phyloP scores from a whole-genome alignment of 495 filamentous ascomycete genomes.

The Filosporella fistucella region DNA sequence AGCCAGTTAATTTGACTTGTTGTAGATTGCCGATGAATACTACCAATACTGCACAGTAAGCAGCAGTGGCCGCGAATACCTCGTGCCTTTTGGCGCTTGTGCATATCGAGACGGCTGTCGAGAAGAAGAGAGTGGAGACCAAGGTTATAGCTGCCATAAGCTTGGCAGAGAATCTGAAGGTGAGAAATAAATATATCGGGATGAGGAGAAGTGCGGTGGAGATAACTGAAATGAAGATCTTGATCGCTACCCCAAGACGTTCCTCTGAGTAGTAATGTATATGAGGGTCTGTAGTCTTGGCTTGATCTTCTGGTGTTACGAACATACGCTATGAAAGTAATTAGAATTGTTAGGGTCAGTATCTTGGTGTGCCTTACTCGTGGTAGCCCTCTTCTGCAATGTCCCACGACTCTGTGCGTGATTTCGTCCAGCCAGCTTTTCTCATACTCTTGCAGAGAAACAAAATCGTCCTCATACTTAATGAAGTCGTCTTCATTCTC shows the following conservation, averaged over 20 bases:
- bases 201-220: slow-evolving; percentile 13
- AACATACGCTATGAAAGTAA: too few relatives aligned
- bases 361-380: slow-evolving; percentile 2
- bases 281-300: too few relatives aligned
- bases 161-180: not conserved
- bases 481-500: not conserved
- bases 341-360: too few relatives aligned
- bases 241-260: too few relatives aligned
- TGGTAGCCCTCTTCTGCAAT: not conserved
- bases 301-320: too few relatives aligned
- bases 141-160: slow-evolving; percentile 2
- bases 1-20: too few relatives aligned
- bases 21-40: slow-evolving; percentile 24
- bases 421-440: slow-evolving; percentile 1
- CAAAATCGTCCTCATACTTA: slow-evolving; percentile 6
- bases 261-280: too few relatives aligned
- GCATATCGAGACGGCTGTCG: slow-evolving; percentile 11
- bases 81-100: slow-evolving; percentile 24
- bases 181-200: slow-evolving; percentile 14
- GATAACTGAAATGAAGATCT: slow-evolving; percentile 6
- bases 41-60: slow-evolving; percentile 23
- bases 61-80: slow-evolving; percentile 24
- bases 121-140: slow-evolving; percentile 12
- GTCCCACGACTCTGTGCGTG: slow-evolving; percentile 1
- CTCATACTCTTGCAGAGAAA: not conserved